A percentile compares a stretch with the other conserved stretches of the same genome.
Conservation (phyloP, 2,329 filamentous ascomycete species). For the Botrytis aclada region DNA sequence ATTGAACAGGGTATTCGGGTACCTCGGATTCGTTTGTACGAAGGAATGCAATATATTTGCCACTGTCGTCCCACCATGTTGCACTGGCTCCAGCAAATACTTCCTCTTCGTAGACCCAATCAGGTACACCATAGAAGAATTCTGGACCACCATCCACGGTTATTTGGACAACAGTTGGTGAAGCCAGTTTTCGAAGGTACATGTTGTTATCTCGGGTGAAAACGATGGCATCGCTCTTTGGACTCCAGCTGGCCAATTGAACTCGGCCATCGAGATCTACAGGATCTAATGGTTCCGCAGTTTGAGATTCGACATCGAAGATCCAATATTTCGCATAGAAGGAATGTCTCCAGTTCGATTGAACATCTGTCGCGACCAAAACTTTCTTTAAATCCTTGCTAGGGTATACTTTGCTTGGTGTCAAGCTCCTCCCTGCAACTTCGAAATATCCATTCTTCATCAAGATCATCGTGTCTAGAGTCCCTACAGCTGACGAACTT, state of each 20-base stretch:
- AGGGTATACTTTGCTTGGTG: constrained; percentile 64
- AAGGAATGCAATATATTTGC: constrained; percentile 85
- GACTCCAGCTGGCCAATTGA: constrained; percentile 88
- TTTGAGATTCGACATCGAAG: constrained; percentile 81
- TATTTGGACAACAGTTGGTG: constrained; percentile 51
- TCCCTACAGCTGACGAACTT: constrained; percentile 43
- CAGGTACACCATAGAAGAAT: constrained; percentile 92
- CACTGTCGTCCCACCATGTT: constrained; percentile 94
- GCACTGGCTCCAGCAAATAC: constrained; percentile 76
- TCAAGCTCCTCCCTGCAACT: constrained; percentile 53
- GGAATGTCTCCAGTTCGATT: constrained; percentile 87
- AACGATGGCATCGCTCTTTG: constrained; percentile 79
- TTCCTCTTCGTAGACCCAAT: constrained; percentile 93
- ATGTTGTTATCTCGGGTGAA: constrained; percentile 91
- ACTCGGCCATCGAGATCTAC: constrained; percentile 61
- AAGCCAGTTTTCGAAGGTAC: constrained; percentile 66
- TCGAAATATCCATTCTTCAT: constrained; percentile 68
- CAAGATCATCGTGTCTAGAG: constrained; percentile 59
- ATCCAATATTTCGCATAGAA: constrained; percentile 86
- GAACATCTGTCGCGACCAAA: constrained; percentile 67
- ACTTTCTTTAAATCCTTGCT: constrained; percentile 85
- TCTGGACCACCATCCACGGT: constrained; percentile 84
- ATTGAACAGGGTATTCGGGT: constrained; percentile 88
- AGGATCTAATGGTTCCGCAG: constrained; percentile 73
- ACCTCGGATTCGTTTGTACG: constrained; percentile 91